Percentiles rank a stretch among this genome's conserved stretches.
Conservation (phyloP, 2,329 filamentous ascomycete genomes). For the Thermoascus crustaceus region DNA sequence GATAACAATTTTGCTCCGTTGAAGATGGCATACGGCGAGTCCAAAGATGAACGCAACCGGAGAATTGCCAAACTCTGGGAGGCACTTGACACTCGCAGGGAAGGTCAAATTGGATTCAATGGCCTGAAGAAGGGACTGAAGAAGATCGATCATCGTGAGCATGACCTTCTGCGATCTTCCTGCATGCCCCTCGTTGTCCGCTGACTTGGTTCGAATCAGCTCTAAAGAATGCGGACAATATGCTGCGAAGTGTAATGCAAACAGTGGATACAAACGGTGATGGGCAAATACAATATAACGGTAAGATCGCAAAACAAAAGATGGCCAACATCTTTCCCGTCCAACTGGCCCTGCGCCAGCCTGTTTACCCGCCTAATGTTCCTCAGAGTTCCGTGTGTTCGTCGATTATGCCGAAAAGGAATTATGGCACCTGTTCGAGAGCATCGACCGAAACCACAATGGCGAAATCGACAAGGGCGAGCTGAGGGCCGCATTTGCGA, state of each 20-base stretch:
- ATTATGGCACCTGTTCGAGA: constrained; percentile 70
- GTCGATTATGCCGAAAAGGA: constrained; percentile 81
- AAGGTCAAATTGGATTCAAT: constrained; percentile 74
- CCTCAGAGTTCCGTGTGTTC: constrained; percentile 76
- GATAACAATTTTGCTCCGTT: constrained; percentile 34
- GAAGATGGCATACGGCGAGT: constrained; percentile 59
- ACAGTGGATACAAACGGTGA: constrained; percentile 81
- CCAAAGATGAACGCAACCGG: constrained; percentile 68
- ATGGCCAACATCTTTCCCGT: constrained; percentile 10
- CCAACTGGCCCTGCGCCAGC: constrained; percentile 13
- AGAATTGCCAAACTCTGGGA: constrained; percentile 78
- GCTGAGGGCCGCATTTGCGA: constrained; percentile 67
- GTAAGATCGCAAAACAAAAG: too few species aligned
- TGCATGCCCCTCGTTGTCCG: constrained; percentile 13
- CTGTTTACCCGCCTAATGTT: constrained; percentile 14
- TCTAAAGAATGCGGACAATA: constrained; percentile 82
- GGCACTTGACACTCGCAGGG: constrained; percentile 66
- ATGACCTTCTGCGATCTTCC: constrained; percentile 11
- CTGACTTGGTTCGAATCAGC: constrained; percentile 36
- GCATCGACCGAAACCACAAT: constrained; percentile 78
- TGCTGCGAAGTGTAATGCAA: constrained; percentile 72
- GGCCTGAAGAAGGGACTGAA: constrained; percentile 75
- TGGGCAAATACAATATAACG: constrained; percentile 83
- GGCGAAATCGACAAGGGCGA: constrained; percentile 83
- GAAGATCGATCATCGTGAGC: constrained; percentile 85